These are phyloP conservation scores for Colletotrichum truncatum DNA, from an alignment of 2,329 filamentous ascomycete genomes.

Conservation along the genomic window DNA sequence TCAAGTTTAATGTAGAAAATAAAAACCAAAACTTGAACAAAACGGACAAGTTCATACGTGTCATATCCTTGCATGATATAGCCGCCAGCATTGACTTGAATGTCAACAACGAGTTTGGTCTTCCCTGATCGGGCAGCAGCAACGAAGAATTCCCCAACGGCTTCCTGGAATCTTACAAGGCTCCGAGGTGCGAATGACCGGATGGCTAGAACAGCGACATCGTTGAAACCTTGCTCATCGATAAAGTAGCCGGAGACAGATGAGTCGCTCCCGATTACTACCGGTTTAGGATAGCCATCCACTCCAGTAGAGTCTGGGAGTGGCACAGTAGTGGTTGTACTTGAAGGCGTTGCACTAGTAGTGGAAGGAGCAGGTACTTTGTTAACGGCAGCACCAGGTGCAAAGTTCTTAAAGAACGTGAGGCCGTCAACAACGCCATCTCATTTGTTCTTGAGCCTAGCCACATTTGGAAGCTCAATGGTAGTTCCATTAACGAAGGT, in stretches of 20 bases:
- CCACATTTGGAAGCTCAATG: slow-evolving; percentile 38
- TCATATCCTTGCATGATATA: slow-evolving; percentile 65
- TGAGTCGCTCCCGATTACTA: slow-evolving; percentile 36
- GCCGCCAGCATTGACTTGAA: slow-evolving; percentile 67
- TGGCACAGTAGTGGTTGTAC: not conserved
- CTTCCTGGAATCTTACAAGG: slow-evolving; percentile 45
- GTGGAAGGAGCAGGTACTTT: not conserved
- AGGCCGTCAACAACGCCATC: slow-evolving; percentile 40
- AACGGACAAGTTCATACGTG: no score
- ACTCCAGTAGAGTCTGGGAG: not conserved
- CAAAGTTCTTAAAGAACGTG: slow-evolving; percentile 44
- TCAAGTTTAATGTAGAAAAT: not conserved
- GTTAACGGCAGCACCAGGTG: slow-evolving; percentile 10
- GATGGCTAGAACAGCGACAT: slow-evolving; percentile 42
- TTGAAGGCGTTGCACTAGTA: not conserved
- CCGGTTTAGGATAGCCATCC: slow-evolving; percentile 38
- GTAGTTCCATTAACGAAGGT: slow-evolving; percentile 47
- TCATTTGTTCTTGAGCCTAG: slow-evolving; percentile 39
- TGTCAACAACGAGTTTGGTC: slow-evolving; percentile 68
- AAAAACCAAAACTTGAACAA: no score
- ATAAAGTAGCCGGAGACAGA: slow-evolving; percentile 43
- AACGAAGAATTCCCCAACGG: slow-evolving; percentile 43
- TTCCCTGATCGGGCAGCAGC: slow-evolving; percentile 55
- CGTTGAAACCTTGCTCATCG: slow-evolving; percentile 40
- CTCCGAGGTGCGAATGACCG: slow-evolving; percentile 36